A percentile compares a stretch with the other conserved stretches of the same genome.
These are phyloP conservation scores for Astrothelium subdiscretum DNA, from an alignment of 495 filamentous ascomycete species.

Conservation along the genomic window DNA sequence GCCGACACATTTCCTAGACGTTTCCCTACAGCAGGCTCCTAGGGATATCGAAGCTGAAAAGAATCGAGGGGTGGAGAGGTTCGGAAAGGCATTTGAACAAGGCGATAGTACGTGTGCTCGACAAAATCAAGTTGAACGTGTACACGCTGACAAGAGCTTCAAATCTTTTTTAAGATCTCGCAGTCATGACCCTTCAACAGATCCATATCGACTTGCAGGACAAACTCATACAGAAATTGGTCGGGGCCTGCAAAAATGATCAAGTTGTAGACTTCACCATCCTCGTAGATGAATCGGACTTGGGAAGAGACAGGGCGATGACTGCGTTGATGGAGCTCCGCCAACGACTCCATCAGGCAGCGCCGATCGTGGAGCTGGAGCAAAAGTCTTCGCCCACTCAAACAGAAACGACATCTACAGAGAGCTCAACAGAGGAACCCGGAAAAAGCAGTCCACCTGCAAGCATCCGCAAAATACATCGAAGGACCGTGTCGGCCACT, in stretches of 20 bases:
- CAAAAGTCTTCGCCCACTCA: neutral
- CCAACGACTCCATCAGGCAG: slow-evolving; percentile 6
- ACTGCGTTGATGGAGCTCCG: slow-evolving; percentile 4
- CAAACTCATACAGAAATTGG: slow-evolving; percentile 10
- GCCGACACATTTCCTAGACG: slow-evolving; percentile 10
- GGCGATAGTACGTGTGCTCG: slow-evolving; percentile 3
- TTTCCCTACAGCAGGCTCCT: slow-evolving; percentile 8
- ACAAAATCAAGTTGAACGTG: neutral
- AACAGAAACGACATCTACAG: neutral
- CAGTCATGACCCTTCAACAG: slow-evolving; percentile 13
- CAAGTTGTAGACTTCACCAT: slow-evolving; percentile 2
- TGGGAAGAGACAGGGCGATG: slow-evolving; percentile 11
- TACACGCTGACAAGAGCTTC: neutral
- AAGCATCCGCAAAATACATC: neutral
- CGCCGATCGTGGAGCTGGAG: neutral
- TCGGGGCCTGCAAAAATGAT: slow-evolving; percentile 6
- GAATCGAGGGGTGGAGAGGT: slow-evolving; percentile 9
- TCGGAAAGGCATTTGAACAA: slow-evolving; percentile 10
- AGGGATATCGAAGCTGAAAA: slow-evolving; percentile 12
- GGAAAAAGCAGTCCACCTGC: neutral
- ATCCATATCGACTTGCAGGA: slow-evolving; percentile 15
- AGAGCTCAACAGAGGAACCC: neutral
- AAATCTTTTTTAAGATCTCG: neutral
- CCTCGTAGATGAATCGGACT: slow-evolving; percentile 13
- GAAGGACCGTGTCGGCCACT: neutral